phyloP scores from a whole-genome alignment of 371 early-diverging fungal genomes.

The Dichotomocladium elegans region DNA sequence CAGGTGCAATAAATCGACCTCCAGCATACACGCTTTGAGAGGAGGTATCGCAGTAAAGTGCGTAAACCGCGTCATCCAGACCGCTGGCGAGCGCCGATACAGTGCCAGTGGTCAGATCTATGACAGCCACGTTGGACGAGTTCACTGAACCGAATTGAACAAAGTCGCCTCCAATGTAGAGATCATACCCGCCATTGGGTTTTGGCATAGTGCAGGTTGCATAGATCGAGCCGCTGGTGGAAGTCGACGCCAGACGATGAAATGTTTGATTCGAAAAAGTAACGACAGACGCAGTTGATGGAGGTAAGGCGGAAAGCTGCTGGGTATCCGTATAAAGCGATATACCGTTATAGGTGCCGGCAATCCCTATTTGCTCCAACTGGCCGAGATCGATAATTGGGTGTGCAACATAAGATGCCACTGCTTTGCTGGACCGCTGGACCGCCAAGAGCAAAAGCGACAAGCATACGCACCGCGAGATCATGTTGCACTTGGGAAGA shows the following conservation, averaged over 20 bases:
- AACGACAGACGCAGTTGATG: constrained; percentile 29
- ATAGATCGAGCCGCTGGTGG: constrained; percentile 29
- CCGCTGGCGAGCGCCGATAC: constrained; percentile 52
- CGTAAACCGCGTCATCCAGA: constrained; percentile 67
- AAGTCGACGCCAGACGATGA: constrained; percentile 28
- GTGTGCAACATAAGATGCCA: constrained; percentile 25
- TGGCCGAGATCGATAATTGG: constrained; percentile 33
- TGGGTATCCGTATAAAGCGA: constrained; percentile 36
- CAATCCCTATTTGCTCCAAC: constrained; percentile 32
- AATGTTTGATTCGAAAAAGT: constrained; percentile 32
- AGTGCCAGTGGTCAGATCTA: constrained; percentile 38
- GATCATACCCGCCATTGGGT: constrained; percentile 15
- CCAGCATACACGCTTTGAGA: constrained; percentile 45
- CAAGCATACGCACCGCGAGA: neutral
- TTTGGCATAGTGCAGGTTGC: constrained; percentile 23
- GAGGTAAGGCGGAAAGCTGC: constrained; percentile 32
- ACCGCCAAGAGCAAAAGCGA: neutral
- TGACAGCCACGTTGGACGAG: constrained; percentile 53
- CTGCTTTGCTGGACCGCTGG: neutral
- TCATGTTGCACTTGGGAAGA: constrained; percentile 2
- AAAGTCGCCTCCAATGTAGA: constrained; percentile 56
- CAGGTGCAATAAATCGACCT: constrained; percentile 34
- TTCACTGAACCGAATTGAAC: constrained; percentile 13
- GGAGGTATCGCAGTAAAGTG: constrained; percentile 56
- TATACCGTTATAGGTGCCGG: constrained; percentile 38